Evolutionary conservation across 495 filamentous ascomycete genomes (phyloP).

Genomic region (Aspergillus asperescens): DNA sequence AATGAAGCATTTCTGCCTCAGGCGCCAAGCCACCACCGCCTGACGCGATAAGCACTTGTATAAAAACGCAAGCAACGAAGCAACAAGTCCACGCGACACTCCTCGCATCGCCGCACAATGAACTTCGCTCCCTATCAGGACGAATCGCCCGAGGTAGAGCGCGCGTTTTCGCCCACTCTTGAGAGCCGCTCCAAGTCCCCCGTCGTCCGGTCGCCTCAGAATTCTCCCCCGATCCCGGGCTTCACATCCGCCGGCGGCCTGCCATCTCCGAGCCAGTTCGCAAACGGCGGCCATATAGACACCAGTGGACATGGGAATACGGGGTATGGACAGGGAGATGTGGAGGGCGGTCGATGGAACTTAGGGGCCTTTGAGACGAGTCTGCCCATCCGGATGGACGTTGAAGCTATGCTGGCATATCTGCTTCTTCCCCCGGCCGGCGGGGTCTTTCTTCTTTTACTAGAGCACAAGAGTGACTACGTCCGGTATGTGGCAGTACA

Average conservation of each 20-base stretch:
- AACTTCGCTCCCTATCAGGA: slow-evolving; percentile 97
- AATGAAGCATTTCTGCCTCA: slow-evolving; percentile 9
- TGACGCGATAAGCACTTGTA: slow-evolving; percentile 21
- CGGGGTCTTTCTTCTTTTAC: slow-evolving; percentile 72
- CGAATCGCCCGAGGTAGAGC: slow-evolving; percentile 69
- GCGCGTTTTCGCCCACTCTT: slow-evolving; percentile 63
- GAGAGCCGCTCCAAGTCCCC: slow-evolving; percentile 49
- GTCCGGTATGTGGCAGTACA: slow-evolving; percentile 60
- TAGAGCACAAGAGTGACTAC: slow-evolving; percentile 94
- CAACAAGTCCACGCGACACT: slow-evolving; percentile 4
- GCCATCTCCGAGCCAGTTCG: slow-evolving; percentile 40
- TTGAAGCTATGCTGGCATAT: slow-evolving; percentile 90
- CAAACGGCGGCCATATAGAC: slow-evolving; percentile 14
- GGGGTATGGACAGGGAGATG: slow-evolving; percentile 28
- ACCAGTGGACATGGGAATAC: slow-evolving; percentile 32
- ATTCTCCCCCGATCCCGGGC: slow-evolving; percentile 23
- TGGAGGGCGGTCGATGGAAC: slow-evolving; percentile 57
- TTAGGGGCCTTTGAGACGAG: slow-evolving; percentile 72
- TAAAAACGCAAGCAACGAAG: slow-evolving; percentile 7
- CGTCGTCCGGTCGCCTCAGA: slow-evolving; percentile 34
- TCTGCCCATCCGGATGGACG: slow-evolving; percentile 73
- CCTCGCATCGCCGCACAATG: slow-evolving; percentile 43
- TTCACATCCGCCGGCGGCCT: slow-evolving; percentile 34
- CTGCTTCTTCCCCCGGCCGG: slow-evolving; percentile 81
- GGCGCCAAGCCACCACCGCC: slow-evolving; percentile 20